These are phyloP conservation scores for Erysimum cheiranthoides DNA, from an alignment of 345 rosid species.

Conservation along the genomic window DNA sequence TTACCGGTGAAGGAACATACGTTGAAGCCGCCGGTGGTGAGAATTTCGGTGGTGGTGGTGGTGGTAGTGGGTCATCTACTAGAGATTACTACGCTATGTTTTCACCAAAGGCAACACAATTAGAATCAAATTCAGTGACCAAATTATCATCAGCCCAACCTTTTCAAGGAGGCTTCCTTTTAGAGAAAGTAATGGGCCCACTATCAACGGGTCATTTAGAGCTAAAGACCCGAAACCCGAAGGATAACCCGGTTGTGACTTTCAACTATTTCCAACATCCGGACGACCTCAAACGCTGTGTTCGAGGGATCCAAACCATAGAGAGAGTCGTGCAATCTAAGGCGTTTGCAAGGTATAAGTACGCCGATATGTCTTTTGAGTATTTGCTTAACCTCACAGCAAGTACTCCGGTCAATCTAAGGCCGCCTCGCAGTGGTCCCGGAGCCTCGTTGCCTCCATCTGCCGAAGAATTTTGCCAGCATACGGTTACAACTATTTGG, in stretches of 20 bases:
- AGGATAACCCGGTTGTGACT: slow-evolving; percentile 67
- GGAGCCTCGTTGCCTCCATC: slow-evolving; percentile 56
- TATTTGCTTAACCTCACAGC: slow-evolving; percentile 55
- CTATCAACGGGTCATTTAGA: slow-evolving; percentile 61
- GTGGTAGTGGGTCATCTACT: slow-evolving; percentile 25
- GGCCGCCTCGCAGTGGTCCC: slow-evolving; percentile 61
- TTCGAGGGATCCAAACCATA: slow-evolving; percentile 62
- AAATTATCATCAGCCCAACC: slow-evolving; percentile 46
- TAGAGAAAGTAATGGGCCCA: slow-evolving; percentile 73
- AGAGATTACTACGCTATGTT: slow-evolving; percentile 57
- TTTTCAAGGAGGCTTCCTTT: slow-evolving; percentile 63
- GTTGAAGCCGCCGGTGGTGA: slow-evolving; percentile 71
- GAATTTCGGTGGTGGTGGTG: slow-evolving; percentile 50
- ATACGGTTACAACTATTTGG: slow-evolving; percentile 93
- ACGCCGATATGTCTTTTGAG: slow-evolving; percentile 44
- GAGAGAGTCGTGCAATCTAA: slow-evolving; percentile 59
- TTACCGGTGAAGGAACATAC: slow-evolving; percentile 61
- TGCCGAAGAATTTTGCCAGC: slow-evolving; percentile 67
- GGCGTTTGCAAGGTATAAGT: slow-evolving; percentile 55
- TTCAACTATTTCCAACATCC: slow-evolving; percentile 74
- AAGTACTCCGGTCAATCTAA: slow-evolving; percentile 64
- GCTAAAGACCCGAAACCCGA: slow-evolving; percentile 56
- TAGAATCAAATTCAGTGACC: slow-evolving; percentile 43
- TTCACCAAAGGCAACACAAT: slow-evolving; percentile 55
- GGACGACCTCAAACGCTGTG: slow-evolving; percentile 60